Conservation (phyloP, 192 early-diverging fungal species). For the Pilobolus umbonatus region DNA sequence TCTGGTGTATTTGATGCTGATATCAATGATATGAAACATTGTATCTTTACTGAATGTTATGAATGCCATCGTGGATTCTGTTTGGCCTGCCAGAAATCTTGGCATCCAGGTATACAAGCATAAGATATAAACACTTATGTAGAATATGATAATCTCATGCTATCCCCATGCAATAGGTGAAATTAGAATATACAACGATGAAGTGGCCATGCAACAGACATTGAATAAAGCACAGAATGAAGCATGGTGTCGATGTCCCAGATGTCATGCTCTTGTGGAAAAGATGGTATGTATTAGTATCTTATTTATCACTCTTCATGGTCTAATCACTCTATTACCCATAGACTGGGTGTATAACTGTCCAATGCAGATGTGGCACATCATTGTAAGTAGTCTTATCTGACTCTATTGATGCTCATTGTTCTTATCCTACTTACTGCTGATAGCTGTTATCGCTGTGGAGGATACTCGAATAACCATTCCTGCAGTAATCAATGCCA, state of each 20-base stretch:
- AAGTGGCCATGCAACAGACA: neutral
- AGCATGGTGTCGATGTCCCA: constrained; percentile 10
- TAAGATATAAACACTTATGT: neutral
- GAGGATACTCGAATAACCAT: neutral
- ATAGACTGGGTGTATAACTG: neutral
- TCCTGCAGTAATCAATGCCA: neutral
- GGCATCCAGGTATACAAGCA: constrained; percentile 8
- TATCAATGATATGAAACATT: neutral
- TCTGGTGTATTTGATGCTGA: constrained; percentile 5
- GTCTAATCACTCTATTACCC: neutral
- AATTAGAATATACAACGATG: constrained; percentile 7
- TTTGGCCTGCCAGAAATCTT: constrained; percentile 1
- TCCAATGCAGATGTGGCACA: neutral
- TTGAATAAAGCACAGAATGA: neutral
- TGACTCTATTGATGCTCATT: neutral
- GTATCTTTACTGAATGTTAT: constrained; percentile 9
- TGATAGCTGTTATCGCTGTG: constrained; percentile 17
- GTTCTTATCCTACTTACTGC: neutral
- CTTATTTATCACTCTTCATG: neutral
- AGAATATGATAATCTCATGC: neutral
- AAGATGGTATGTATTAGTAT: neutral
- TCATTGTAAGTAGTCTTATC: constrained; percentile 6
- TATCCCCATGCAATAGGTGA: neutral
- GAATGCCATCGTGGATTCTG: constrained; percentile 10
- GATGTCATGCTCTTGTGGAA: neutral